phyloP scores from a whole-genome alignment of 345 rosid genomes.

The Raphanus raphanistrum region DNA sequence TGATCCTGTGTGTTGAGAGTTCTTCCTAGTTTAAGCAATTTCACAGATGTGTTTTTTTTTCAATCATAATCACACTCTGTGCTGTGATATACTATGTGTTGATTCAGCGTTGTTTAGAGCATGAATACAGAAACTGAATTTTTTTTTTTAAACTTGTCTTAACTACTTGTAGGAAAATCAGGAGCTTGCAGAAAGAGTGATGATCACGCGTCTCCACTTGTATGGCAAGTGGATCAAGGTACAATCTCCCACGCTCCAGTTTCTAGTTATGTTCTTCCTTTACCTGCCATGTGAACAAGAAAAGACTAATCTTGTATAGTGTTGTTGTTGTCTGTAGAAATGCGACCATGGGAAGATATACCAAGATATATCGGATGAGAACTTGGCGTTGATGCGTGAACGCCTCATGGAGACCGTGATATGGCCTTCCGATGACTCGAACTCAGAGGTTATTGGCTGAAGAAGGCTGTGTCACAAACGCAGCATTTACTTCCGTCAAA shows the following conservation, averaged over 20 bases:
- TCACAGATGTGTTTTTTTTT: background rate
- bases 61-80: background rate
- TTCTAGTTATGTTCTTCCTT: background rate
- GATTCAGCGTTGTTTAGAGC: background rate
- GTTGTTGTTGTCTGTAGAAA: constrained; percentile 51
- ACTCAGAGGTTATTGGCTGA: constrained; percentile 69
- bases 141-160: background rate
- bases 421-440: constrained; percentile 95
- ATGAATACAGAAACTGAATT: background rate
- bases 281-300: background rate
- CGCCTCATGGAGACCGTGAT: constrained; percentile 84
- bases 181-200: constrained; percentile 93
- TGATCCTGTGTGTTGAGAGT: background rate
- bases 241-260: background rate
- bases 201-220: constrained; percentile 90
- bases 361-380: constrained; percentile 81
- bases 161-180: constrained; percentile 67
- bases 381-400: constrained; percentile 93
- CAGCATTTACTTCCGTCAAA: background rate
- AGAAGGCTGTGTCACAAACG: background rate
- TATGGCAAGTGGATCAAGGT: constrained; percentile 98
- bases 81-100: constrained; percentile 2
- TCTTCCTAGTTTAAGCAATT: background rate
- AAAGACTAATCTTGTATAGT: background rate
- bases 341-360: constrained; percentile 90